A percentile compares a stretch with the other conserved stretches of the same genome.
These are phyloP conservation scores for Carex myosuroides DNA, from an alignment of 176 grass and related monocot genomes.

Conservation along the genomic window DNA sequence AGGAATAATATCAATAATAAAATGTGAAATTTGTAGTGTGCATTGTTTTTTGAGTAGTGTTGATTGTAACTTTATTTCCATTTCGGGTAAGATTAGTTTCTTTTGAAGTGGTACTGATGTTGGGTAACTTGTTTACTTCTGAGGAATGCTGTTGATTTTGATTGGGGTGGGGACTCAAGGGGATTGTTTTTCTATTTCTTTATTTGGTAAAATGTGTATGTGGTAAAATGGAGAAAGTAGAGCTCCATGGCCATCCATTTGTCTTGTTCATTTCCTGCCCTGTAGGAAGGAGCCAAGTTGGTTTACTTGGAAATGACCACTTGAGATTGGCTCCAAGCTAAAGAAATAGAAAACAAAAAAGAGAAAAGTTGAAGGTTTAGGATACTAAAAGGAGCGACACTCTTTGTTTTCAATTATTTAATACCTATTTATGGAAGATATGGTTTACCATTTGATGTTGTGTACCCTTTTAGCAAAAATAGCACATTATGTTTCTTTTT, in stretches of 20 bases:
- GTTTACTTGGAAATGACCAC: neutral
- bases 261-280: neutral
- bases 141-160: neutral
- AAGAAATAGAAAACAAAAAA: neutral
- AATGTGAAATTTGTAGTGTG: neutral
- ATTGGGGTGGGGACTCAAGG: neutral
- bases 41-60: neutral
- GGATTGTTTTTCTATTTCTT: neutral
- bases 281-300: neutral
- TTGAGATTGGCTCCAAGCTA: neutral
- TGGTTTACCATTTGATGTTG: neutral
- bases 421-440: neutral
- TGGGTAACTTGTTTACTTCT: neutral
- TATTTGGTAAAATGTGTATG: neutral
- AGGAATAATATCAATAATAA: neutral
- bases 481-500: neutral
- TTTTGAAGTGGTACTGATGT: neutral
- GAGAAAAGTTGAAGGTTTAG: neutral
- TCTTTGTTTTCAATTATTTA: neutral
- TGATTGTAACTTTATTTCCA: neutral
- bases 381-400: neutral
- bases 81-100: neutral
- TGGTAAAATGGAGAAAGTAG: neutral
- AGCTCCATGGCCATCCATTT: neutral
- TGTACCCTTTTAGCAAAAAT: neutral